Conservation (phyloP, 176 grass and related monocot species). For the Otatea glauca region DNA sequence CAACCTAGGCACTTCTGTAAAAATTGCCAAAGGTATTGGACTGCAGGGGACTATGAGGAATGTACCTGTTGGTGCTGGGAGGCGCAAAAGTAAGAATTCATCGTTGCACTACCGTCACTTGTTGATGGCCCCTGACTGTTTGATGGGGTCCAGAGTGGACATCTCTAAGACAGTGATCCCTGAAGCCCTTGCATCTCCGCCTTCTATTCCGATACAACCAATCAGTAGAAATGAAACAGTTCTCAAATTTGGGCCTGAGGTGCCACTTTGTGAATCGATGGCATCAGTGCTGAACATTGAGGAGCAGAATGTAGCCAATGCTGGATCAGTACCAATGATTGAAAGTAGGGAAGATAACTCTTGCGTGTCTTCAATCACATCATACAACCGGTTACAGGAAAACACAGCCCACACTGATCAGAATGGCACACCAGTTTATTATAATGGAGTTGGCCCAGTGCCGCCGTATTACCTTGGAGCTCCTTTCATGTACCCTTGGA, state of each 20-base stretch:
- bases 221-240: constrained; percentile 51
- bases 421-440: constrained; percentile 52
- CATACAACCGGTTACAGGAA: constrained; percentile 47
- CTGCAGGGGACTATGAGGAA: constrained; percentile 89
- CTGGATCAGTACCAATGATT: constrained; percentile 4
- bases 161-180: constrained; percentile 48
- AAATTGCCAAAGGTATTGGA: constrained; percentile 90
- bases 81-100: constrained; percentile 78
- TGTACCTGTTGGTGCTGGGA: constrained; percentile 80
- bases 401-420: constrained; percentile 24
- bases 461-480: constrained; percentile 73
- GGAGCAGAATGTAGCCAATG: constrained; percentile 57
- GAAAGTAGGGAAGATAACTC: constrained; percentile 58
- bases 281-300: constrained; percentile 70
- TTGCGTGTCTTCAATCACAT: constrained; percentile 47
- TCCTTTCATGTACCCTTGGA: constrained; percentile 81
- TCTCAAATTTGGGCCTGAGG: constrained; percentile 80
- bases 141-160: constrained; percentile 54
- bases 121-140: constrained; percentile 61
- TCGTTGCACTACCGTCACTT: constrained; percentile 60
- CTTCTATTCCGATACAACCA: constrained; percentile 45
- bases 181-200: constrained; percentile 47
- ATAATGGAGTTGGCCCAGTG: constrained; percentile 57
- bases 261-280: constrained; percentile 89
- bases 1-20: constrained; percentile 88